Conservation (phyloP, 2,329 filamentous ascomycete species). For the Xylaria sp. region DNA sequence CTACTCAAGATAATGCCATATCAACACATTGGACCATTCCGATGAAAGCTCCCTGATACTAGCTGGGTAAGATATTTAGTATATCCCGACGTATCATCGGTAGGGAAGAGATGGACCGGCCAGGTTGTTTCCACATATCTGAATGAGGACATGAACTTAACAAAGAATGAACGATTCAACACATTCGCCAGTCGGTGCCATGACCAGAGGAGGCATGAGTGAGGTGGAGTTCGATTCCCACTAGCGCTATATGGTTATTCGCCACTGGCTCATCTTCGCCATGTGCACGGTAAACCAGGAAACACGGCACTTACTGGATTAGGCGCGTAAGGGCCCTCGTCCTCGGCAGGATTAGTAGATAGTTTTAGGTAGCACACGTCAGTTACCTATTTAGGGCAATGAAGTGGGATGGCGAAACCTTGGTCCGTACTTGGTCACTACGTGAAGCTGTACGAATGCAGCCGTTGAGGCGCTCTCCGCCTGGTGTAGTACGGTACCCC, state of each 20-base stretch:
- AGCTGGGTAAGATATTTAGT: background rate
- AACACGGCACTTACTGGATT: background rate
- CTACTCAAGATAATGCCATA: background rate
- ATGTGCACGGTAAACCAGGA: background rate
- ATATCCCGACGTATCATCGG: background rate
- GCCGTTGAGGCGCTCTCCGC: slow-evolving; percentile 15
- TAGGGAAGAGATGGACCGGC: background rate
- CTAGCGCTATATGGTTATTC: too few species aligned
- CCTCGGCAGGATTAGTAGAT: slow-evolving; percentile 1
- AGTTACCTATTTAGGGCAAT: slow-evolving; percentile 24
- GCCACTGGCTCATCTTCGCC: too few species aligned
- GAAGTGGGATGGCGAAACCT: slow-evolving; percentile 21
- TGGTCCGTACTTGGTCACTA: slow-evolving; percentile 11
- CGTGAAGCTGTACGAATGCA: background rate
- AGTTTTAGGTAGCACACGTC: background rate
- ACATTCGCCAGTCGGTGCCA: too few species aligned
- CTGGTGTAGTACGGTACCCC: background rate
- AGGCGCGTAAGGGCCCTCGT: background rate
- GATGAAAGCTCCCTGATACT: background rate
- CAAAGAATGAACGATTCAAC: background rate
- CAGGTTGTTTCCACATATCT: slow-evolving; percentile 9
- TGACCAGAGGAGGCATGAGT: too few species aligned
- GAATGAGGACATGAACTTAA: slow-evolving; percentile 14
- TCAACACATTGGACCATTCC: background rate
- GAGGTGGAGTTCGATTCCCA: too few species aligned